Conservation (phyloP, 2,329 filamentous ascomycete genomes). For the Diaporthe sp. region DNA sequence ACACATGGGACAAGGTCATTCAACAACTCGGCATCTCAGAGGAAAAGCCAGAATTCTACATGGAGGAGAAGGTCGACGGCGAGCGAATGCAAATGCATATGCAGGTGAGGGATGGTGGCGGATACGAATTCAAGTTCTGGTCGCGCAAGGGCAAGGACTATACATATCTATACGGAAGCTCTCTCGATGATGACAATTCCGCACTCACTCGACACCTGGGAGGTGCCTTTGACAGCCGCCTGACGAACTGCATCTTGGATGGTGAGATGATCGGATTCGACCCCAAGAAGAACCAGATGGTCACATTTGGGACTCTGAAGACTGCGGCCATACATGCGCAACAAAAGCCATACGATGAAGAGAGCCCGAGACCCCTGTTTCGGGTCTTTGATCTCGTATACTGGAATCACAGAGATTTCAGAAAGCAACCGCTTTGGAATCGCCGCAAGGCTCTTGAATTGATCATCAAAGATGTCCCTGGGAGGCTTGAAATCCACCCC, state of each 20-base stretch:
- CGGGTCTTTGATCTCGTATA: constrained; percentile 93
- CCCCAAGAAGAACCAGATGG: constrained; percentile 83
- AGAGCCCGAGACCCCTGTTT: constrained; percentile 81
- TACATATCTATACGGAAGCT: constrained; percentile 89
- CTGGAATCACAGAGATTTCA: constrained; percentile 84
- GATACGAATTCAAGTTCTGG: constrained; percentile 87
- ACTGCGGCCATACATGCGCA: constrained; percentile 87
- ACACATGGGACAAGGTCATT: constrained; percentile 83
- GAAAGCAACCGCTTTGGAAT: constrained; percentile 85
- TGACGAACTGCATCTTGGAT: constrained; percentile 90
- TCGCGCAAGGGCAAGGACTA: constrained; percentile 97
- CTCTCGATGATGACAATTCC: constrained; percentile 79
- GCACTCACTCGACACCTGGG: constrained; percentile 85
- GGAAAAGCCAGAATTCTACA: constrained; percentile 88
- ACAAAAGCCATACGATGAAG: constrained; percentile 75
- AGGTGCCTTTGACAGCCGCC: constrained; percentile 80
- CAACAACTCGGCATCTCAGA: constrained; percentile 74
- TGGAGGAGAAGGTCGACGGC: constrained; percentile 97
- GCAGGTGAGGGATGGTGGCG: constrained; percentile 78
- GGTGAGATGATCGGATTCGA: constrained; percentile 99
- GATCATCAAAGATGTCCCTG: constrained; percentile 75
- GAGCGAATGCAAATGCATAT: constrained; percentile 98
- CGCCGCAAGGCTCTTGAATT: constrained; percentile 81
- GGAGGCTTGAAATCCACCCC: constrained; percentile 86
- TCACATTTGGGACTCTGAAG: constrained; percentile 93